Evolutionary conservation across 306 rosid genomes (phyloP), one percentile per base, ranked within the genome.

Genomic region (Acacia acuminata): DNA sequence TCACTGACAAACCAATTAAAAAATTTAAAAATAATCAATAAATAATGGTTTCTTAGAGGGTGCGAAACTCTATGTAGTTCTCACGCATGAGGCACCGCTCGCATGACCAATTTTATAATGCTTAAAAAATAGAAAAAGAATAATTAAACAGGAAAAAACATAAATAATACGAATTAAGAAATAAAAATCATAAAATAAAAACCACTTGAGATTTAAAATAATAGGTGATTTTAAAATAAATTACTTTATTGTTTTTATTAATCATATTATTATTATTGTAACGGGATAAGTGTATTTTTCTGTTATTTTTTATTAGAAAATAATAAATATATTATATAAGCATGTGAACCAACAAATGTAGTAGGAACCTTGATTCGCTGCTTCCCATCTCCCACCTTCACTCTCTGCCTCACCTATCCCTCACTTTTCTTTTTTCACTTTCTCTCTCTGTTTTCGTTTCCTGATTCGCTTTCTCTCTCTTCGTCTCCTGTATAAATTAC

Each of bases 1-100:
- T 83, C 3, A 7, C 45, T 38, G n/a, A 17, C 24, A 15, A 10
- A 38, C 47, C 19, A 10, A 42, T 15, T 43, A 43, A 69, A 40
- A 36, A 42, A n/a, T 19, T 7, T 12, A 13, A n/a, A 10, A 36
- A 42, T 7, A 2, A 68, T 40, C 42, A 40, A 40, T 40, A 58
- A 58, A 58, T n/a, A 42, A 69, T 14, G 19, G 19, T 42, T 40
- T 69, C 32, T 58, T 22, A 5, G 32, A 32, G 51, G 91, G 90
- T 83, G 91, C 76, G 19, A 82, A 84, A 42, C 82, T 55, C 89
- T 58, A 91, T 84, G 92, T 71, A 34, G 82, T 47, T 83, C 77
- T 89, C 75, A 30, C 87, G 90, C 87, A 83, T 90, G 89, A 82
- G 86, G 92, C 91, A 89, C 91, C 90, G 91, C 91, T 91, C 69